Evolutionary conservation across 306 rosid genomes (phyloP).

Genomic region (Fagus sylvatica): DNA sequence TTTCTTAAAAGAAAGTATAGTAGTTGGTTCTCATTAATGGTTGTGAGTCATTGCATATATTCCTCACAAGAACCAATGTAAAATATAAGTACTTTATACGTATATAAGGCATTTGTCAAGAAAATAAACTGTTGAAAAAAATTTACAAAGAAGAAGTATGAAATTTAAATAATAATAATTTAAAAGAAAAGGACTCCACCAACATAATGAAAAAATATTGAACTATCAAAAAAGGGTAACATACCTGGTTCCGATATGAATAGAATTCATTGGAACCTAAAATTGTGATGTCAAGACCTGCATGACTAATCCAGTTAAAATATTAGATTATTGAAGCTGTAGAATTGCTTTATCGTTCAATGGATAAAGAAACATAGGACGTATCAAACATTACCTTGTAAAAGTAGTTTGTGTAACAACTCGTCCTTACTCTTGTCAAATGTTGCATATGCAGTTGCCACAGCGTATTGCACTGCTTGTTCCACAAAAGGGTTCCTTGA

Average conservation of each 20-base stretch:
- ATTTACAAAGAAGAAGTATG: neutral
- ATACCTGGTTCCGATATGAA: slow-evolving; percentile 86
- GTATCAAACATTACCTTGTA: slow-evolving; percentile 55
- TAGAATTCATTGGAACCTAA: slow-evolving; percentile 91
- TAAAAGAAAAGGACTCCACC: neutral
- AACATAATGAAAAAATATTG: neutral
- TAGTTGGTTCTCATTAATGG: neutral
- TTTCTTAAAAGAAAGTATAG: neutral
- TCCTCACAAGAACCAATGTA: slow-evolving; percentile 4
- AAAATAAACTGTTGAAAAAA: neutral
- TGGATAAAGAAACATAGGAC: slow-evolving; percentile 8
- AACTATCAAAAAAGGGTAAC: slow-evolving; percentile 1
- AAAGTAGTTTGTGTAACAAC: slow-evolving; percentile 58
- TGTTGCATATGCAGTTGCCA: slow-evolving; percentile 80
- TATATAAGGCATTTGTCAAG: neutral
- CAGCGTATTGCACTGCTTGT: slow-evolving; percentile 82
- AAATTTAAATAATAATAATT: neutral
- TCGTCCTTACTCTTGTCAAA: slow-evolving; percentile 59
- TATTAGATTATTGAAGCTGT: slow-evolving; percentile 20
- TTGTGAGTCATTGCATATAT: neutral
- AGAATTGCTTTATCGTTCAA: neutral
- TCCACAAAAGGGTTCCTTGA: slow-evolving; percentile 89
- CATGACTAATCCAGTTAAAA: slow-evolving; percentile 36
- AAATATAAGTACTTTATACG: neutral
- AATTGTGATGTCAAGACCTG: slow-evolving; percentile 92